These are phyloP conservation scores for Phlebiopsis gigantea DNA, from an alignment of 768 basidiomycete genomes.

Conservation along the genomic window DNA sequence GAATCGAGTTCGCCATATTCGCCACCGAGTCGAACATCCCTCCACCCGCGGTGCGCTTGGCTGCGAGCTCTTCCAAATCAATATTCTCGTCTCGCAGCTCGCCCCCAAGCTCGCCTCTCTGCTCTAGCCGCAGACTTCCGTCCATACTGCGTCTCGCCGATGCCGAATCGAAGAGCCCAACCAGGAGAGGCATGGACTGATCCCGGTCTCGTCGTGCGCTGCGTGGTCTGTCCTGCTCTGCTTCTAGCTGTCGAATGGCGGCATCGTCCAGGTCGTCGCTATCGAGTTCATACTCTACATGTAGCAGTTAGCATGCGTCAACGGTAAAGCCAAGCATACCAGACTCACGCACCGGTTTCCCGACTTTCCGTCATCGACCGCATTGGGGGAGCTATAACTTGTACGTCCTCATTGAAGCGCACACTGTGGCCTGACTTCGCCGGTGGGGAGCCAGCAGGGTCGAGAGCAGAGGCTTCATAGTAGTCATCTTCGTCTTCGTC, in stretches of 20 bases:
- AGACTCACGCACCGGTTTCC: conserved; percentile 65
- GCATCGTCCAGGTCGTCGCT: conserved; percentile 72
- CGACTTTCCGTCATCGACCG: conserved; percentile 73
- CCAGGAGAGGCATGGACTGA: conserved; percentile 69
- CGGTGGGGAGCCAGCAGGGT: conserved; percentile 9
- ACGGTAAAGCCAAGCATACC: background rate
- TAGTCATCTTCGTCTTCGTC: conserved; percentile 41
- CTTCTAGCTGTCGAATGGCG: conserved; percentile 26
- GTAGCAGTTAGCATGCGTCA: background rate
- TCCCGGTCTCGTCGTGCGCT: conserved; percentile 37
- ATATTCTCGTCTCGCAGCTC: conserved; percentile 29
- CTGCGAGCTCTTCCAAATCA: conserved; percentile 69
- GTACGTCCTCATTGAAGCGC: conserved; percentile 63
- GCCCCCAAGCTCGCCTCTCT: conserved; percentile 24
- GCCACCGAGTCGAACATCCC: conserved; percentile 76
- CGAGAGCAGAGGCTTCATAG: conserved; percentile 28
- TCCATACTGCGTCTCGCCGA: conserved; percentile 52
- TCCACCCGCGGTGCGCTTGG: conserved; percentile 63
- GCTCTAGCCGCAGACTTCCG: conserved; percentile 42
- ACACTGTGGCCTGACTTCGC: conserved; percentile 36
- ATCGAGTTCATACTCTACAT: conserved; percentile 77
- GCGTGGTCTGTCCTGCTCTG: conserved; percentile 21
- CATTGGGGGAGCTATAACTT: conserved; percentile 62
- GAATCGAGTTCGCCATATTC: conserved; percentile 95
- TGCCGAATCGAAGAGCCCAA: conserved; percentile 69